phyloP scores from a whole-genome alignment of 148 eudicot species.

The Silene conica region DNA sequence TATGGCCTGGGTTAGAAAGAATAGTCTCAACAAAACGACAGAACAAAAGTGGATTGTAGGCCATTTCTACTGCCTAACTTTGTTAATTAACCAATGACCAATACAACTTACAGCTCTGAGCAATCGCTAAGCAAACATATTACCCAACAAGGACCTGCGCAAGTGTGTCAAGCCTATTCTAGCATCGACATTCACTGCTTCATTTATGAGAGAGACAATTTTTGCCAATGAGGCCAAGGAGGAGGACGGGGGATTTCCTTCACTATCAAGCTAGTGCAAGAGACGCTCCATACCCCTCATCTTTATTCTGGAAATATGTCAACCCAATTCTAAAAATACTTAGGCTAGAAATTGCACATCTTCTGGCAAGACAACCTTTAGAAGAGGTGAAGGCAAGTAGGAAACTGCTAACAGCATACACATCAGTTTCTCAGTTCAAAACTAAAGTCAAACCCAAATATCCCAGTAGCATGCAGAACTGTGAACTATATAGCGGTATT shows the following conservation, averaged over 20 bases:
- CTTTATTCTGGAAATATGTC: neutral
- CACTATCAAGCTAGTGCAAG: neutral
- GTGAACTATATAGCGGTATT: neutral
- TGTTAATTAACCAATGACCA: neutral
- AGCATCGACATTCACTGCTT: neutral
- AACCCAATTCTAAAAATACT: neutral
- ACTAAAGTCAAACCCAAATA: neutral
- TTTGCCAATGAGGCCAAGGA: no score
- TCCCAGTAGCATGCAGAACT: neutral
- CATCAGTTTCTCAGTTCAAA: neutral
- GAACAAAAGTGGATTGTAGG: neutral
- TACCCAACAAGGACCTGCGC: neutral
- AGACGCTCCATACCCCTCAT: neutral
- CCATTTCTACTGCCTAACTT: neutral
- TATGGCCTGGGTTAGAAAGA: neutral
- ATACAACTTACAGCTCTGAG: neutral
- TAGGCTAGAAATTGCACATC: neutral
- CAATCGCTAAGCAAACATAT: neutral
- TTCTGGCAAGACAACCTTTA: neutral
- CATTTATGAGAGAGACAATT: neutral
- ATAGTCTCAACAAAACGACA: neutral
- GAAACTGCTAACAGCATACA: neutral
- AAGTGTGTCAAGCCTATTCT: constrained; percentile 6
- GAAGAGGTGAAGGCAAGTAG: neutral
- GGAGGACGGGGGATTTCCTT: no score